Percentiles rank a stretch among this genome's conserved stretches.
phyloP scores from a whole-genome alignment of 768 basidiomycete genomes.

The Phlebiopsis gigantea region DNA sequence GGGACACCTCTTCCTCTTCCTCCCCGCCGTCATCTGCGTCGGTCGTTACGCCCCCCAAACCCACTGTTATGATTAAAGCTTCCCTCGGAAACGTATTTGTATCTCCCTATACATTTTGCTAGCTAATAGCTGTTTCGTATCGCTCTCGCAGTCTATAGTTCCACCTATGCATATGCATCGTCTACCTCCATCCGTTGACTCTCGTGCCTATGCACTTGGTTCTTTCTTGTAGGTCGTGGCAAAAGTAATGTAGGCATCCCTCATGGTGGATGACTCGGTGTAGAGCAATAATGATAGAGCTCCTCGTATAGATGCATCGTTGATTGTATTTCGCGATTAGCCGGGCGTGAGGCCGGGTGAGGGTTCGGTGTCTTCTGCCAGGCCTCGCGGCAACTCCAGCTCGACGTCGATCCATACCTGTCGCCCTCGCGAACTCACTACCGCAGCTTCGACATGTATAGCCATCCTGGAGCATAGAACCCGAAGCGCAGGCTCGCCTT shows the following conservation, averaged over 20 bases:
- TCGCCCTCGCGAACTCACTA: not conserved
- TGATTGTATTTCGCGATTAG: not conserved
- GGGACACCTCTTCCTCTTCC: not conserved
- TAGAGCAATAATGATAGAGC: not conserved
- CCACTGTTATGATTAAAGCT: conserved; percentile 1
- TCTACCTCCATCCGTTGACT: conserved; percentile 1
- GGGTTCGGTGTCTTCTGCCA: not conserved
- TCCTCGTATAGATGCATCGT: not conserved
- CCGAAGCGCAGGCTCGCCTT: not conserved
- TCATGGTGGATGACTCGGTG: not conserved
- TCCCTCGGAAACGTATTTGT: not conserved
- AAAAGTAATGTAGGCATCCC: conserved; percentile 12
- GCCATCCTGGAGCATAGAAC: not conserved
- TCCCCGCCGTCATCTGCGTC: conserved; percentile 3
- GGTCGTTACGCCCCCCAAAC: conserved; percentile 8
- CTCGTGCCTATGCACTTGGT: not conserved
- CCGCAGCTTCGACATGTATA: not conserved
- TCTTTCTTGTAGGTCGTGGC: not conserved
- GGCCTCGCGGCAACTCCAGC: not conserved
- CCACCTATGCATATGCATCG: not conserved
- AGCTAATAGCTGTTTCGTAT: conserved; percentile 2
- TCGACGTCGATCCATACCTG: too few relatives aligned
- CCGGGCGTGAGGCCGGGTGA: too few relatives aligned
- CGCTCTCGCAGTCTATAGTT: conserved; percentile 3
- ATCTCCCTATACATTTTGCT: not conserved